phyloP scores from a whole-genome alignment of 768 basidiomycete genomes.

The Leccinum longicurvipes region DNA sequence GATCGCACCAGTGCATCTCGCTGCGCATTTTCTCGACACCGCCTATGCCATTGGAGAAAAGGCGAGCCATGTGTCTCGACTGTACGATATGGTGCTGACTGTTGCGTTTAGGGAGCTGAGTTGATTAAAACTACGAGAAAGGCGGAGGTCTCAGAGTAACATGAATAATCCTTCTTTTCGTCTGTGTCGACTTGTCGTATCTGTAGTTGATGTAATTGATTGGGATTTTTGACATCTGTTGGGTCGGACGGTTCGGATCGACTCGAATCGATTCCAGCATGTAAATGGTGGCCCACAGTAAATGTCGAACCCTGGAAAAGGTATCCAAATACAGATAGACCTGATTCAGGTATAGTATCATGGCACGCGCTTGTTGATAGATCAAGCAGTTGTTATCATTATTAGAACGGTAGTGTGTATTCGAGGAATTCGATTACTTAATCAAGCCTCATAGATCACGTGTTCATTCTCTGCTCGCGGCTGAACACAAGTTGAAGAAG shows the following conservation, averaged over 20 bases:
- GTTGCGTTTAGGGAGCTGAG: conserved; percentile 5
- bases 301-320: background rate
- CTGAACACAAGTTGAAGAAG: too few species aligned
- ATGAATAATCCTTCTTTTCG: background rate
- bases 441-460: background rate
- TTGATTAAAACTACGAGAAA: conserved; percentile 7
- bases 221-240: background rate
- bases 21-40: conserved; percentile 14
- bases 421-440: too few species aligned
- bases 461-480: background rate
- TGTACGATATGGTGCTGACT: background rate
- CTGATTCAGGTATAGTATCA: too few species aligned
- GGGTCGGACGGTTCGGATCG: background rate
- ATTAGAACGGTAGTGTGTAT: too few species aligned
- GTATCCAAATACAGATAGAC: background rate
- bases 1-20: conserved; percentile 12
- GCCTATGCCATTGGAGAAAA: conserved; percentile 20
- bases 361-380: too few species aligned
- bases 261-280: background rate
- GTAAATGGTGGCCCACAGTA: background rate
- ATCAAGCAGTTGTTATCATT: too few species aligned
- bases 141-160: background rate
- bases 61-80: background rate
- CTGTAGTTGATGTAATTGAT: background rate
- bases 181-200: background rate